Evolutionary conservation across 164 flowering plant species (phyloP), one percentile per base, ranked within the genome.

Genomic region (Magnolia sinica): DNA sequence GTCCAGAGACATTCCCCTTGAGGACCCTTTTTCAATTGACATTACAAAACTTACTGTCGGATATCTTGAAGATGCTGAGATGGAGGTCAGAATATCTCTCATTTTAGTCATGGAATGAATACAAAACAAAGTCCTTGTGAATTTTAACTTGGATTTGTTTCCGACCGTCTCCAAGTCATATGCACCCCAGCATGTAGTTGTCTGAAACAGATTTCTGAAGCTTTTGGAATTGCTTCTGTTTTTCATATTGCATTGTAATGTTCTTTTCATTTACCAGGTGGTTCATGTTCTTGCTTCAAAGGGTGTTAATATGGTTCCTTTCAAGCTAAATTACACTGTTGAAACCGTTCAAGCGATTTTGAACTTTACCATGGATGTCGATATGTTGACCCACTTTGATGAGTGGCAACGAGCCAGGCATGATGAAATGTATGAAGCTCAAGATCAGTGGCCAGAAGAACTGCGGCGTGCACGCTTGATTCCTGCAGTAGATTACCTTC

Each of bases 401-500:
- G 87, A 89, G 79, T 95, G 98, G 98, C 98, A 95, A 76, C 88
- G 97, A 4, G 74, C 85, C 1, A 83, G 88, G 52, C 76, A 78
- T 72, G 97, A 93, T 82, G 86, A 87, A 80, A 84, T 20, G n/a
- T 95, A 87, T 85, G 98, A 95, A 87, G 93, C 95, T 50, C 98
- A 90, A 84, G 97, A 93, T 72, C 97, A 93, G 76, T 93, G 98
- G 98, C 98, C 98, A 14, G 55, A 83, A 67, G 97, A 93, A 80
- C 83, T 95, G 24, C 88, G 93, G 0, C 91, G 93, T 75, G 93
- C 97, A 59, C 91, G 98, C 27, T 76, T 90, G n/a, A 77, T 95
- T 79, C 83, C 98, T 51, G 98, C 98, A 7, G 96, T 93, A 18
- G 98, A 93, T 75, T 95, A 93, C 82, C 1, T 93, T 74, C 98